phyloP scores from a whole-genome alignment of 352 stramenopile species.

The Pythium chondricola region DNA sequence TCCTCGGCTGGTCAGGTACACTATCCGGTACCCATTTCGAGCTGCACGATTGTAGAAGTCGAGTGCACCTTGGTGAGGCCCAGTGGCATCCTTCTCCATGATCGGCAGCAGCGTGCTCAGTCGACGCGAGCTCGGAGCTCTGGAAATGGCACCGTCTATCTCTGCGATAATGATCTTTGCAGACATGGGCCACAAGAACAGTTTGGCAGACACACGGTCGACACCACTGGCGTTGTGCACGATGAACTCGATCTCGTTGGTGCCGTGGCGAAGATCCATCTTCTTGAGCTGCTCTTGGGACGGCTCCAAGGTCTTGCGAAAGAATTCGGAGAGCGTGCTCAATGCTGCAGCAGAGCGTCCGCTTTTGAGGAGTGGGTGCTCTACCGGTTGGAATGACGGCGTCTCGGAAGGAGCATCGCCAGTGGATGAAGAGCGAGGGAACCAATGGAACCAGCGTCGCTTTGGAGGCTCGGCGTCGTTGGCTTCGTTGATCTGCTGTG shows the following conservation, averaged over 20 bases:
- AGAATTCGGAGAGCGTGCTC: slow-evolving; percentile 10
- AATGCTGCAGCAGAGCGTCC: not conserved
- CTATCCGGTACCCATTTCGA: slow-evolving; percentile 64
- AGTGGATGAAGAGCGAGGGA: slow-evolving; percentile 16
- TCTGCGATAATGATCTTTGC: slow-evolving; percentile 79
- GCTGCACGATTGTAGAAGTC: slow-evolving; percentile 68
- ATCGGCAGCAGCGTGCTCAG: slow-evolving; percentile 24
- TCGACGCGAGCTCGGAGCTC: slow-evolving; percentile 26
- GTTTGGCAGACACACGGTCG: slow-evolving; percentile 40
- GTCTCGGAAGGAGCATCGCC: not conserved
- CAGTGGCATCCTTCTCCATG: slow-evolving; percentile 42
- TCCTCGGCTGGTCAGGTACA: slow-evolving; percentile 75
- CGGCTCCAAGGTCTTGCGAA: slow-evolving; percentile 55
- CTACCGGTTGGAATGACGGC: slow-evolving; percentile 13
- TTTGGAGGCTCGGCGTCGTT: not conserved
- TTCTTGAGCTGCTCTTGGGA: slow-evolving; percentile 46
- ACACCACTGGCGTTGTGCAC: slow-evolving; percentile 20
- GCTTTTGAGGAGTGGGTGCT: not conserved
- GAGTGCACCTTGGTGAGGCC: slow-evolving; percentile 55
- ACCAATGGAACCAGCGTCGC: slow-evolving; percentile 27
- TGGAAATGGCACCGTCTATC: slow-evolving; percentile 73
- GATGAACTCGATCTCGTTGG: slow-evolving; percentile 73
- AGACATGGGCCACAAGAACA: slow-evolving; percentile 70
- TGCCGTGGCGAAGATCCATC: slow-evolving; percentile 53
- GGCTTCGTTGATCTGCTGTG: not conserved